Evolutionary conservation across 2,329 filamentous ascomycete genomes (phyloP).

Genomic region (Ascochyta rabiei): DNA sequence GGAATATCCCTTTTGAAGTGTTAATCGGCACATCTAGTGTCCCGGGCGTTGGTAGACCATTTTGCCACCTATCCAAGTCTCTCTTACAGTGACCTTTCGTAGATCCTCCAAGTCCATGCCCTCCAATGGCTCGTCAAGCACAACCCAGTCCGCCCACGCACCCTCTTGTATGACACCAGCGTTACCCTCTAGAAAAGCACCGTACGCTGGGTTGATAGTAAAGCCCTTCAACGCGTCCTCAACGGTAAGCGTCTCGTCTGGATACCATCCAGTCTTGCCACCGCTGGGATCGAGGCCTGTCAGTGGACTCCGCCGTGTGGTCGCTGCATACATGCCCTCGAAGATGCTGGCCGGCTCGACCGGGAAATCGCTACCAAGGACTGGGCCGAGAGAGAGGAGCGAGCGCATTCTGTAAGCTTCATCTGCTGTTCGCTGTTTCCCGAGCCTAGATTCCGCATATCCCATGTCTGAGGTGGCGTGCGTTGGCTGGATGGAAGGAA

Average conservation of each 20-base stretch:
- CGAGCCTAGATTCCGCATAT: constrained; percentile 68
- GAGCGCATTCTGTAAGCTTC: constrained; percentile 72
- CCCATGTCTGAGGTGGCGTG: constrained; percentile 75
- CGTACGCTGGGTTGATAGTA: constrained; percentile 64
- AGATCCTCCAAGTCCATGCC: constrained; percentile 57
- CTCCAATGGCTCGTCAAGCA: constrained; percentile 66
- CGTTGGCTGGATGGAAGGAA: constrained; percentile 73
- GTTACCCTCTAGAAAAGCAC: constrained; percentile 63
- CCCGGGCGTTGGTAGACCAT: constrained; percentile 42
- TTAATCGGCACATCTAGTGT: neutral
- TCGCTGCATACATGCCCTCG: constrained; percentile 71
- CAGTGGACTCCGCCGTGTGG: constrained; percentile 65
- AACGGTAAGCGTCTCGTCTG: constrained; percentile 63
- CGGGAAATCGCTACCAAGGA: constrained; percentile 74
- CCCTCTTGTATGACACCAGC: constrained; percentile 66
- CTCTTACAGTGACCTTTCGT: constrained; percentile 61
- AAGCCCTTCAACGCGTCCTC: constrained; percentile 68
- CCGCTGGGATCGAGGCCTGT: constrained; percentile 52
- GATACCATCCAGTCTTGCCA: constrained; percentile 62
- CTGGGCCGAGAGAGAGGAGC: constrained; percentile 59
- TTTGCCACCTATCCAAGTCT: constrained; percentile 71
- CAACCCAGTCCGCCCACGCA: constrained; percentile 72
- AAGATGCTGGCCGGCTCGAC: constrained; percentile 73
- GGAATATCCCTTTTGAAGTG: constrained; percentile 6
- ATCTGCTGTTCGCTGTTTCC: constrained; percentile 57